Evolutionary conservation across 2,329 filamentous ascomycete genomes (phyloP).

Genomic region (Clonostachys sp.): DNA sequence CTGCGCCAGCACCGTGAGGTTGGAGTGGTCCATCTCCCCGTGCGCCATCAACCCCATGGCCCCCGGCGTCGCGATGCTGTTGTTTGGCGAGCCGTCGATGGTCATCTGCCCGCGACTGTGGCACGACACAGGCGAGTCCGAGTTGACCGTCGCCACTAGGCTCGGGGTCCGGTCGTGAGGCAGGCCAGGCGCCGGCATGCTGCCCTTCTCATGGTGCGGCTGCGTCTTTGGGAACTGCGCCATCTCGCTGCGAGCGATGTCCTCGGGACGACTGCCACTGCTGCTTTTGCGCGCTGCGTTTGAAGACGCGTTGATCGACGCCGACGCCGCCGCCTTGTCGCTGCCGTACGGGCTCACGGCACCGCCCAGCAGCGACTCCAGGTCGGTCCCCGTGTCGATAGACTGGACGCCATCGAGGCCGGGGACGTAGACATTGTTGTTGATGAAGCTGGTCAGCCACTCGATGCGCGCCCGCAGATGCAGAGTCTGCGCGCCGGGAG

Average conservation of each 20-base stretch:
- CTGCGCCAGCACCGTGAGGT: background rate
- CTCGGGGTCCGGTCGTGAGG: background rate
- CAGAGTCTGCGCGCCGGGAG: constrained; percentile 22
- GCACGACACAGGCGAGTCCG: background rate
- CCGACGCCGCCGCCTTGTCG: background rate
- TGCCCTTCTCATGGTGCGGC: background rate
- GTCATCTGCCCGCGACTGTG: too few relatives aligned
- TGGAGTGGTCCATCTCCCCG: too few relatives aligned
- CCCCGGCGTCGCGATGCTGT: background rate
- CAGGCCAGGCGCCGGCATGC: background rate
- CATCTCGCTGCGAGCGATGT: background rate
- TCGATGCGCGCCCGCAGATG: constrained; percentile 31
- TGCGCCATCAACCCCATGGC: too few relatives aligned
- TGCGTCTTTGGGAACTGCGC: too few relatives aligned
- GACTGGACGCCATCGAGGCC: constrained; percentile 3
- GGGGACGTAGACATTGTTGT: constrained; percentile 16
- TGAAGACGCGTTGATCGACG: too few relatives aligned
- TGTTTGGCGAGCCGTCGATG: background rate
- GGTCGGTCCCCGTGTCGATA: constrained; percentile 1
- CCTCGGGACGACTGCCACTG: background rate
- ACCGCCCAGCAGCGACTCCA: background rate
- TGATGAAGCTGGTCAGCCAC: constrained; percentile 31
- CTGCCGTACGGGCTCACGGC: background rate
- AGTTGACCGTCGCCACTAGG: background rate
- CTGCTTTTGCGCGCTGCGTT: background rate